A percentile compares a stretch with the other conserved stretches of the same genome.
Conservation (phyloP, 2,329 filamentous ascomycete species). For the Phialophora chinensis region DNA sequence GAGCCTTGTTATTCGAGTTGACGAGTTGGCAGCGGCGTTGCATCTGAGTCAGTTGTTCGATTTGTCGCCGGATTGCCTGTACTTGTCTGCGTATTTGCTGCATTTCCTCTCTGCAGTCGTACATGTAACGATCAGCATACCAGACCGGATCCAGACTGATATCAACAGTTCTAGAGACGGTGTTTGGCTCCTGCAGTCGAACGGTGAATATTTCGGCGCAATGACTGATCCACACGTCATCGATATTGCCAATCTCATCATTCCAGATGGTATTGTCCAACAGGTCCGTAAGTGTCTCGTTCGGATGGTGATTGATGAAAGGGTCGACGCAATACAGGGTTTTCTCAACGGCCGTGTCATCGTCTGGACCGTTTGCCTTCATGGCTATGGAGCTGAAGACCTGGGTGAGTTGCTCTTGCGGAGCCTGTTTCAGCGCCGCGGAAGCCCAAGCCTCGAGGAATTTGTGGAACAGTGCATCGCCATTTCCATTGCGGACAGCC, state of each 20-base stretch:
- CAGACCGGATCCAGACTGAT: slow-evolving; percentile 61
- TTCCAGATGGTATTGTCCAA: slow-evolving; percentile 60
- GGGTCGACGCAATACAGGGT: slow-evolving; percentile 50
- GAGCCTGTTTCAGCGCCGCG: slow-evolving; percentile 51
- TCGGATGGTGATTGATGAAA: slow-evolving; percentile 46
- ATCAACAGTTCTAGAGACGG: slow-evolving; percentile 46
- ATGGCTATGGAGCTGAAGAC: slow-evolving; percentile 55
- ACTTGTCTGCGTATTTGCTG: slow-evolving; percentile 53
- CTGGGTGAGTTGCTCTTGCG: slow-evolving; percentile 50
- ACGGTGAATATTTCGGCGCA: slow-evolving; percentile 64
- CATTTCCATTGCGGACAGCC: slow-evolving; percentile 45
- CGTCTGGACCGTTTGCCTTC: slow-evolving; percentile 42
- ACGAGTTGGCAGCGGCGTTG: slow-evolving; percentile 35
- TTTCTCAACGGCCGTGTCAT: slow-evolving; percentile 41
- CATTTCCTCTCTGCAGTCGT: slow-evolving; percentile 56
- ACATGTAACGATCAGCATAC: slow-evolving; percentile 66
- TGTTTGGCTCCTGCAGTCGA: slow-evolving; percentile 48
- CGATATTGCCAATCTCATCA: slow-evolving; percentile 48
- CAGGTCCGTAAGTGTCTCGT: slow-evolving; percentile 59
- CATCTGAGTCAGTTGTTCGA: slow-evolving; percentile 31
- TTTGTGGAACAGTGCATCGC: slow-evolving; percentile 44
- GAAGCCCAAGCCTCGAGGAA: slow-evolving; percentile 59
- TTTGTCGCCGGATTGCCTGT: slow-evolving; percentile 39
- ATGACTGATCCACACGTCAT: slow-evolving; percentile 55
- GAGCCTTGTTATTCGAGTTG: slow-evolving; percentile 27